Conservation (phyloP, 2,329 filamentous ascomycete species). For the Paecilomyces sp. region DNA sequence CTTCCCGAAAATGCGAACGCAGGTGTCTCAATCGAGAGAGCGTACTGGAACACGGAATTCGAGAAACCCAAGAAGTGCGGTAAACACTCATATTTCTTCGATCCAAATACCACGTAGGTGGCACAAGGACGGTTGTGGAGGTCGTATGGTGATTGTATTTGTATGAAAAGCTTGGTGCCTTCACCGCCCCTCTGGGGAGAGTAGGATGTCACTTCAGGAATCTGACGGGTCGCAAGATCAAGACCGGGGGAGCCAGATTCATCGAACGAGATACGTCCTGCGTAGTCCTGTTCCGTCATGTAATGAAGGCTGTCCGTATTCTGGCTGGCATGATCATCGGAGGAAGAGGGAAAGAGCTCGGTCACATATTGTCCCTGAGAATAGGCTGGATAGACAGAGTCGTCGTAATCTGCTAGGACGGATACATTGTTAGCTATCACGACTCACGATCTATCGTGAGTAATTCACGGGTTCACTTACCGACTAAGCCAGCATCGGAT, state of each 20-base stretch:
- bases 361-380: conserved; percentile 33
- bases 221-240: conserved; percentile 51
- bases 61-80: conserved; percentile 54
- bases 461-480: conserved; percentile 48
- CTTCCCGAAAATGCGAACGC: conserved; percentile 52
- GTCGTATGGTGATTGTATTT: conserved; percentile 69
- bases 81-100: conserved; percentile 62
- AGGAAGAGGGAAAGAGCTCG: conserved; percentile 32
- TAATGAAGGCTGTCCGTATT: conserved; percentile 35
- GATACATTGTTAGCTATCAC: conserved; percentile 2
- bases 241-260: conserved; percentile 62
- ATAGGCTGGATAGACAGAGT: conserved; percentile 33
- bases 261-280: conserved; percentile 44
- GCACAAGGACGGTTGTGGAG: conserved; percentile 52
- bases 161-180: conserved; percentile 65
- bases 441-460: background rate
- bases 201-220: conserved; percentile 61
- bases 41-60: conserved; percentile 60
- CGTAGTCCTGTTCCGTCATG: conserved; percentile 29
- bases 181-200: conserved; percentile 61
- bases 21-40: conserved; percentile 66
- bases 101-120: conserved; percentile 67
- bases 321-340: conserved; percentile 34
- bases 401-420: conserved; percentile 25
- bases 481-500: conserved; percentile 69